Conservation (phyloP, 163 green algal species). For the Coccomyxa subellipsoidea region DNA sequence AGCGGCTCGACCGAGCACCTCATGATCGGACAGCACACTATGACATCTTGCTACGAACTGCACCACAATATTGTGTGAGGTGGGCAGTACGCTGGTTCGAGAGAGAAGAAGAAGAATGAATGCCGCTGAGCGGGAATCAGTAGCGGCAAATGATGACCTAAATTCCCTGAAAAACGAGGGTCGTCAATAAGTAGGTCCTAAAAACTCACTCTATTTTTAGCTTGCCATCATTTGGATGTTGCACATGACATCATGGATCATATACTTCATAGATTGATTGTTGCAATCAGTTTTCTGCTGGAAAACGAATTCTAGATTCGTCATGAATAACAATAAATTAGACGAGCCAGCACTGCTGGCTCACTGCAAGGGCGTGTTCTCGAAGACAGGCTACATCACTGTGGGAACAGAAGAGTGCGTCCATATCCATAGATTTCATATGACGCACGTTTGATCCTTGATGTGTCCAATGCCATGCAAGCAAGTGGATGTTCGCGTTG, state of each 20-base stretch:
- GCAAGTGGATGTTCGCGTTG: too few species aligned
- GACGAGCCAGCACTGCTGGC: constrained; percentile 59
- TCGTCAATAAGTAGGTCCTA: too few species aligned
- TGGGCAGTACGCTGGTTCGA: background rate
- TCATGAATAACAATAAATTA: constrained; percentile 67
- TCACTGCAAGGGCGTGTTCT: constrained; percentile 70
- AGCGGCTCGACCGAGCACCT: background rate
- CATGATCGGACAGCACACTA: background rate
- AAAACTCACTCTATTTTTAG: too few species aligned
- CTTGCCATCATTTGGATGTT: too few species aligned
- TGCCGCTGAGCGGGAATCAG: background rate
- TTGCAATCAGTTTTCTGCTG: too few species aligned
- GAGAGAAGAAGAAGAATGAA: background rate
- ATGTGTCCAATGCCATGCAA: too few species aligned
- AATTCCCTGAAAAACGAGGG: too few species aligned
- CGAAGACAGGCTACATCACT: constrained; percentile 64
- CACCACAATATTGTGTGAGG: background rate
- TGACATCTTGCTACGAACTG: background rate
- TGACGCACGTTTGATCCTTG: too few species aligned
- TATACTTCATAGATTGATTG: too few species aligned
- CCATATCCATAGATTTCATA: background rate
- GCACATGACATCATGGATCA: too few species aligned
- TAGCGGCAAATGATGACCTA: too few species aligned
- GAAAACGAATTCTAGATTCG: background rate
- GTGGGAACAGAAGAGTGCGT: constrained; percentile 62